Evolutionary conservation across 2,329 filamentous ascomycete genomes (phyloP), one percentile per base, ranked within the genome.

Genomic region (Phaeosphaeria sp.): DNA sequence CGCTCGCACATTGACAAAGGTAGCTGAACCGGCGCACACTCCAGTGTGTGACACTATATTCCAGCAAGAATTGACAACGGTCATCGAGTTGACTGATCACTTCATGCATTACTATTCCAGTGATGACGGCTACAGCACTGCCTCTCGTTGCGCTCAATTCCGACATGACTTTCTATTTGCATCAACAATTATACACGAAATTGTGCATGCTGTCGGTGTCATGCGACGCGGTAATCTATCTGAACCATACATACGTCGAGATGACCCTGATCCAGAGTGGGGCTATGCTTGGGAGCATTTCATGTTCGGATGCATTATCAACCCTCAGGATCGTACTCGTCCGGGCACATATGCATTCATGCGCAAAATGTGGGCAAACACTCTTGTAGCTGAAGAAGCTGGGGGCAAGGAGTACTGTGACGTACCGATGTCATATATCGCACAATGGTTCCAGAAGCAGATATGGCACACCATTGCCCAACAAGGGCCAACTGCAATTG

Each of bases 201-300:
- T 77, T 25, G 62, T 65, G 3, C 75, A 78, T 62, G 73, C 74
- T 23, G 58, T 76, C 23, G 72, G 74, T 18, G 63, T 74, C 17
- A 67, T 76, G 68, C 62, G 65, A 42, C 66, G 72, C 33, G 73
- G 72, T 25, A 50, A 69, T 22, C 33, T 71, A 1, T 33, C 42
- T 4, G 75, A 78, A 59, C 70, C 72, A 25, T 63, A 56, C 42
- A 65, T 74, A 22, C 54, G 58, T 11, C 52, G 56, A 13, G 60
- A 72, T 18, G 66, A 68, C 55, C 72, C 71, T 2, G 63, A 64
- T 6, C 59, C 62, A 2, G 75, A 78, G 48, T 71, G 67, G 63
- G 75, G 75, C 15, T 71, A 60, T 47, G 68, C 72, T n/a, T 78
- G 74, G 73, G 75, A 78, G 53, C 67, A 73, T 46, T 74, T 72